Base-by-base conservation (phyloP, 1,139 yeast species). In the Candida pseudocylindracea region DNA sequence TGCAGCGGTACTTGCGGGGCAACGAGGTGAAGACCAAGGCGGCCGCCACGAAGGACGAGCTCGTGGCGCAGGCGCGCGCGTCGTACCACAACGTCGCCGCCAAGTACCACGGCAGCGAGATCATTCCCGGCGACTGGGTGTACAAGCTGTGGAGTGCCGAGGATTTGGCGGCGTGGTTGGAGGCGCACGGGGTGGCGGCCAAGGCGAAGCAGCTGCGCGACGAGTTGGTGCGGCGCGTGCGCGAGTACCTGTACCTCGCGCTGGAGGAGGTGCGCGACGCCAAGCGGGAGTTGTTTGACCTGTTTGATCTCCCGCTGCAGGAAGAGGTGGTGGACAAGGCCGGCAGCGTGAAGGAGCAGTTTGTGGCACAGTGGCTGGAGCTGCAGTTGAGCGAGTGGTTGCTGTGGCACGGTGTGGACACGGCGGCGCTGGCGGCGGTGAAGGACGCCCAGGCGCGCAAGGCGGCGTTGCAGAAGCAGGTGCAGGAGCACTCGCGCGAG, bases 81-180 rank as follows among this genome's bases (percentile, higher is more conserved):
- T 48, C 55, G 37, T 62, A 55, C 41, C 53, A 54, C 36, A 44
- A 45, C 26, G 47, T 63, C 37, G 54, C 58, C 27, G 46, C 48
- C 31, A 41, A 45, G 26, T 41, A 49, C 34, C 47, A 54, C 1
- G 52, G 52, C 5, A 53, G 67, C 2, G 69, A 67, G 9, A 48
- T 46, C 31, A 64, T 66, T 37, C 63, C 70, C n/a, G 63, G 69
- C 9, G 57, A 54, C 33, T 58, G 67, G 58, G 49, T 65, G 32
- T 68, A 63, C 42, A 45, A 55, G 12, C 42, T 53, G 26, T 68
- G 74, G 72, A 48, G 53, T 27, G 42, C 44, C 10, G 50, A 54
- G 7, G 63, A 60, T 32, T 45, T 67, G 39, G 49, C 58, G 39
- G 44, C 54, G 12, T 63, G 78, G 67, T 46, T 67, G 35, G 49